Evolutionary conservation across 2,329 filamentous ascomycete species (phyloP).

Genomic region (Colletotrichum neosansevieriae): DNA sequence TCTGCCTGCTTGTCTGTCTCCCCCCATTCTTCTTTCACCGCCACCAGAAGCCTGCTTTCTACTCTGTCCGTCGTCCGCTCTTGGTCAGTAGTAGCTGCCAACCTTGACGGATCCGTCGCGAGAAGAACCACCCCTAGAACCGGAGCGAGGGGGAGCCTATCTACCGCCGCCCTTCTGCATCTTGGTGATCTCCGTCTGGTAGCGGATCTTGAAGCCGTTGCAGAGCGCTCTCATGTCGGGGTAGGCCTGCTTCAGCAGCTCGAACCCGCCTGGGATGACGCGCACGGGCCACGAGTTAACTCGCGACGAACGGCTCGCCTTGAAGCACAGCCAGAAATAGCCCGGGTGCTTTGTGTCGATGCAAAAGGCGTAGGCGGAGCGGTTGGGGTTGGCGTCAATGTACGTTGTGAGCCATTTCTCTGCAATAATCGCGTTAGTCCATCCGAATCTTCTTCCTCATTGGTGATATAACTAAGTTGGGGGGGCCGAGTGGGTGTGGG

Average conservation of each 20-base stretch:
- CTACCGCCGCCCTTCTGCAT: slow-evolving; percentile 54
- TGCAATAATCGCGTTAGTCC: slow-evolving; percentile 51
- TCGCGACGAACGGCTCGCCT: slow-evolving; percentile 80
- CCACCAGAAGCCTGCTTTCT: no score
- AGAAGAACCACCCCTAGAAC: not conserved
- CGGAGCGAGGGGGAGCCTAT: slow-evolving; percentile 24
- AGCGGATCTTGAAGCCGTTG: slow-evolving; percentile 95
- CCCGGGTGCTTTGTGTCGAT: slow-evolving; percentile 91
- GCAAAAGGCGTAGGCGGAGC: slow-evolving; percentile 95
- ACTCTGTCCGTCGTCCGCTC: no score
- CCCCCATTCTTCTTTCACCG: not conserved
- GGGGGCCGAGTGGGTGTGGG: no score
- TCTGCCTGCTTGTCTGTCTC: not conserved
- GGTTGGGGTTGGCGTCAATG: slow-evolving; percentile 93
- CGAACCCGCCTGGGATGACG: slow-evolving; percentile 92
- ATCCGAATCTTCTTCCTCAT: not conserved
- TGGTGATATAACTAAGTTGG: no score
- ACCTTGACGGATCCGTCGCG: not conserved
- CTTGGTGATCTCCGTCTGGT: slow-evolving; percentile 73
- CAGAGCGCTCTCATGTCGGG: slow-evolving; percentile 95
- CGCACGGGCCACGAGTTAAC: slow-evolving; percentile 88
- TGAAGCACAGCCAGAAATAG: slow-evolving; percentile 97
- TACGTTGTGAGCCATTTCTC: slow-evolving; percentile 97
- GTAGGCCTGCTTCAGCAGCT: slow-evolving; percentile 88
- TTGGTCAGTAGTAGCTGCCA: slow-evolving; percentile 18